Evolutionary conservation across 768 basidiomycete genomes (phyloP), one percentile per base, ranked within the genome.

Genomic region (Neoboletus subvelutipes): DNA sequence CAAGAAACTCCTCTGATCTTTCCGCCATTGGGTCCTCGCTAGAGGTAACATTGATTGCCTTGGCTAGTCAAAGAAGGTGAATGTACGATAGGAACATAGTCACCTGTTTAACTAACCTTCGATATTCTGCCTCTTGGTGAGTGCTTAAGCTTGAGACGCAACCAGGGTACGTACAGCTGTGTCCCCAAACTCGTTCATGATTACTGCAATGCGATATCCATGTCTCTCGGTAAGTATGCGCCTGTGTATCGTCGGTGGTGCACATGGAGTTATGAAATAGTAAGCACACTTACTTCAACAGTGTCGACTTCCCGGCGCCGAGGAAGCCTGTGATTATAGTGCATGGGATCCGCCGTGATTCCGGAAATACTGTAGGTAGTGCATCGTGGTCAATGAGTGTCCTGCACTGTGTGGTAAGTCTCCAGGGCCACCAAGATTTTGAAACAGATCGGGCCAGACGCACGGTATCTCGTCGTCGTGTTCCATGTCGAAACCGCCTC

Each of bases 101-200:
- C 20, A 13, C 28, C 22, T 4, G 24, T 59, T 37, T 24, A 45
- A 66, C 76, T 56, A 49, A 94, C 95, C 85, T 84, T 98, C 95
- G 54, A 98, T 97, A 67, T 94, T 96, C 90, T 92, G 64, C 10
- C 28, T 22, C 18, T 22, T 49, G 54, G 45, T 68, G 49, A 61
- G 67, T 64, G 37, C 62, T 67, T 45, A 61, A 50, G 47, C 24
- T 53, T 24, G 56, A 58, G 46, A 36, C 18, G 33, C 33, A 37
- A 53, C 37, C 48, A 41, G 40, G 43, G 40, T 37, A 77, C 85
- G 67, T 65, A 92, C 90, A 64, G 92, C 92, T 20, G 94, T 94
- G 69, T 97, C 94, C 10, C 94, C 96, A 69, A 98, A 98, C 73
- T 95, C 94, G 67, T 96, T 97, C 92, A 97, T 94, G 60, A 96